Evolutionary conservation across 2,329 filamentous ascomycete genomes (phyloP).

Genomic region (Intubia oerlemansii): DNA sequence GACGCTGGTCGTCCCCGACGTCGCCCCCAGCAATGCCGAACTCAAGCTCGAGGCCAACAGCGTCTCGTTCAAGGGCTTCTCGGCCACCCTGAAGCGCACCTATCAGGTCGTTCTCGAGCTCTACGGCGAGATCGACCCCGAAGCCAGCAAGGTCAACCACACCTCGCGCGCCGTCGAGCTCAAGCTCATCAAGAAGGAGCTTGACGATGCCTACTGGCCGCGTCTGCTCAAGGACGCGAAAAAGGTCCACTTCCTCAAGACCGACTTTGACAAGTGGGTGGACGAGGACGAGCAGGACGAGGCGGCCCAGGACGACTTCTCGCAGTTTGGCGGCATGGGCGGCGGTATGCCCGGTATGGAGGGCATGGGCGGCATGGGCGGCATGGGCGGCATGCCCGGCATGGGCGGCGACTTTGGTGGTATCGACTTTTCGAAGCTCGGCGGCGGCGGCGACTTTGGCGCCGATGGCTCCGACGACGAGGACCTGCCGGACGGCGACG

Average conservation of each 20-base stretch:
- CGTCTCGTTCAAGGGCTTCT: constrained; percentile 67
- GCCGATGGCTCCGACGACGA: constrained; percentile 14
- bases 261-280: constrained; percentile 98
- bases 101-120: constrained; percentile 78
- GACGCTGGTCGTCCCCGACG: constrained; percentile 74
- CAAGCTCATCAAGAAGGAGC: constrained; percentile 91
- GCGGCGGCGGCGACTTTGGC: constrained; percentile 23
- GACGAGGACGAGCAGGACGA: constrained; percentile 98
- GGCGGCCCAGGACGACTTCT: constrained; percentile 59
- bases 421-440: constrained; percentile 88
- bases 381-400: constrained; percentile 20
- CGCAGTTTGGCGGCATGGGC: constrained; percentile 36
- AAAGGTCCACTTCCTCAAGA: constrained; percentile 87
- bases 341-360: constrained; percentile 28
- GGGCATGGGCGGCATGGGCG: constrained; percentile 34
- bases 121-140: constrained; percentile 74
- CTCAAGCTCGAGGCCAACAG: constrained; percentile 61
- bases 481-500: constrained; percentile 29
- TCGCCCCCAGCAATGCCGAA: constrained; percentile 53
- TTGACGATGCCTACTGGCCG: constrained; percentile 89
- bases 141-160: constrained; percentile 71
- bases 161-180: constrained; percentile 74
- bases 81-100: constrained; percentile 62
- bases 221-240: constrained; percentile 75
- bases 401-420: constrained; percentile 54